Evolutionary conservation across 176 grass and related monocot genomes (phyloP), one percentile per base, ranked within the genome.

Genomic region (Carex scoparia): DNA sequence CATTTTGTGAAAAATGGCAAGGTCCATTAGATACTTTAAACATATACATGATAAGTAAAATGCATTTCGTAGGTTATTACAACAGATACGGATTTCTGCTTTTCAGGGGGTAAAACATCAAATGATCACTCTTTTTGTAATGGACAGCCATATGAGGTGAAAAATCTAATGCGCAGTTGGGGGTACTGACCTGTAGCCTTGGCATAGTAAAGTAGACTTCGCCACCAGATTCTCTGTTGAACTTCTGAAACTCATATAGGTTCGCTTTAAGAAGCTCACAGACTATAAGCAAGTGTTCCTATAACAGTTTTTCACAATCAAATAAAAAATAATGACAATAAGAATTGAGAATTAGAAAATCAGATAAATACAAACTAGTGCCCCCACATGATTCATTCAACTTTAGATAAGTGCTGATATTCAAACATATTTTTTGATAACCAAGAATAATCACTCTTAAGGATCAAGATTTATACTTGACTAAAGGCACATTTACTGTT

Each of bases 161-260:
- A 79, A 78, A 58, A 79, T 79, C 27, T 79, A 15, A 53, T 4
- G 12, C 12, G 15, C 23, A 76, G 18, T 40, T 31, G 44, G 46
- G 44, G 19, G 18, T 79, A 33, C 49, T 56, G 12, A 99, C 96
- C 96, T 99, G 96, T 46, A 99, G 80, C 62, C 96, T 95, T 88
- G 96, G 93, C 96, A 99, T 95, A 49, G 96, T 99, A 54, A 99
- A 99, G 87, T 99, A 99, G 87, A 99, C 96, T 80, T 99, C 96
- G 0, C 96, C 96, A 83, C 96, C 96, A 59, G 96, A 99, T 99
- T 99, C 97, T 87, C 97, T 91, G 67, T 99, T 99, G 35, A 99
- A 99, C 81, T 99, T 99, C 81, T 99, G 97, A 81, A 99, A 99
- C 79, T 99, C 97, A 66, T 99, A 99, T 79, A 99, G 85, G 82